A percentile compares a stretch with the other conserved stretches of the same genome.
Evolutionary conservation across 2,329 filamentous ascomycete genomes (phyloP).

Genomic region (Aspergillus fructus): DNA sequence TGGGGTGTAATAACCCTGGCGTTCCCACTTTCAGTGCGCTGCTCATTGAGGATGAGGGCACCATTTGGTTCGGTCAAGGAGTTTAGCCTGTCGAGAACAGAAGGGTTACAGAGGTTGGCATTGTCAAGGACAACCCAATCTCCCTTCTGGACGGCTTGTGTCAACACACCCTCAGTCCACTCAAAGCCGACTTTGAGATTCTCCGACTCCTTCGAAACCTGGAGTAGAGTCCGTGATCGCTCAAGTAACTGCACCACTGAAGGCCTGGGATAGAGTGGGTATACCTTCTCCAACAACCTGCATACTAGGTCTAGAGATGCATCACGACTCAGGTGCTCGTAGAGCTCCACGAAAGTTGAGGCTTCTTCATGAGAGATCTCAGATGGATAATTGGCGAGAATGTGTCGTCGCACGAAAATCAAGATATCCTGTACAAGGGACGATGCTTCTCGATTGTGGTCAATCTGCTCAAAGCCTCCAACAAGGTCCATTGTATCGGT

Average conservation of each 20-base stretch:
- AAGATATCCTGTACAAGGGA: constrained; percentile 57
- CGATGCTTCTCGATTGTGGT: constrained; percentile 72
- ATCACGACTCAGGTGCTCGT: constrained; percentile 29
- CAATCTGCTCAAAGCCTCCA: constrained; percentile 93
- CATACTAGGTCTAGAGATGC: constrained; percentile 31
- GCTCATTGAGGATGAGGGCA: constrained; percentile 86
- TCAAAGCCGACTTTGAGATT: constrained; percentile 75
- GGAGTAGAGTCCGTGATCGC: constrained; percentile 52
- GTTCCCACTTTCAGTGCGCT: constrained; percentile 77
- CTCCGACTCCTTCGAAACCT: constrained; percentile 58
- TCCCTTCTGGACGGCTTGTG: constrained; percentile 80
- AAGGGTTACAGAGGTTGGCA: constrained; percentile 93
- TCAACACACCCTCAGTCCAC: constrained; percentile 91
- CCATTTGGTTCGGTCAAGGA: constrained; percentile 91
- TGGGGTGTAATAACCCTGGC: constrained; percentile 79
- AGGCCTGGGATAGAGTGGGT: constrained; percentile 45
- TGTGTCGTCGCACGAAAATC: constrained; percentile 49
- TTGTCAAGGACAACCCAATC: constrained; percentile 96
- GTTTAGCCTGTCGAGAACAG: constrained; percentile 90
- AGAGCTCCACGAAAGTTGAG: constrained; percentile 31
- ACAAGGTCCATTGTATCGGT: constrained; percentile 97
- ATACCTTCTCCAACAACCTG: constrained; percentile 34
- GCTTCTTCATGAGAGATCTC: constrained; percentile 21
- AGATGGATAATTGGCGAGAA: constrained; percentile 31
- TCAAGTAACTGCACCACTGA: constrained; percentile 50